Conservation (phyloP, 192 early-diverging fungal species). For the Blastocladiella britannica region DNA sequence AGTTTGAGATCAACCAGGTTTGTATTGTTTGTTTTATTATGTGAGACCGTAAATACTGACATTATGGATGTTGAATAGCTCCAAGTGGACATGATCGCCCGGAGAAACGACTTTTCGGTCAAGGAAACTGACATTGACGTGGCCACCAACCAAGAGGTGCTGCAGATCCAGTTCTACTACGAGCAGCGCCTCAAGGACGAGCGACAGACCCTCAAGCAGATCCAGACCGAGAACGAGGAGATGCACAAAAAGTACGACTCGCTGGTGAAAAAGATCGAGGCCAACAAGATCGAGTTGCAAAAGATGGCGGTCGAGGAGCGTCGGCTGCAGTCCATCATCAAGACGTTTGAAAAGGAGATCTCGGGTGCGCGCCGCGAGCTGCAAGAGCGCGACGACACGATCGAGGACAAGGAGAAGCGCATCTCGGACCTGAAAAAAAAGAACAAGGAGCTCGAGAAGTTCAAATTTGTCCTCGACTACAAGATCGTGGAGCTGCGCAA, state of each 20-base stretch:
- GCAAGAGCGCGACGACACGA: constrained; percentile 36
- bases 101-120: neutral
- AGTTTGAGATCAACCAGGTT: constrained; percentile 16
- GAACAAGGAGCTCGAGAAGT: constrained; percentile 39
- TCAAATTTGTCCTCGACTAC: constrained; percentile 39
- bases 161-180: constrained; percentile 19
- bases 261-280: constrained; percentile 22
- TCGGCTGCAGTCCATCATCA: constrained; percentile 19
- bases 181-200: constrained; percentile 24
- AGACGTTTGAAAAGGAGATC: constrained; percentile 27
- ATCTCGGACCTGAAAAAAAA: constrained; percentile 37
- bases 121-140: constrained; percentile 17
- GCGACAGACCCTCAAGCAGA: constrained; percentile 12
- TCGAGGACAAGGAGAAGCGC: constrained; percentile 34
- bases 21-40: neutral
- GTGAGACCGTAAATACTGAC: too few species aligned
- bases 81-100: constrained; percentile 3
- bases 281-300: constrained; percentile 24
- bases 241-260: constrained; percentile 19
- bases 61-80: neutral
- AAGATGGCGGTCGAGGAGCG: constrained; percentile 20
- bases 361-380: constrained; percentile 24
- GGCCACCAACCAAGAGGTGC: constrained; percentile 19
- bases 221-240: constrained; percentile 20
- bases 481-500: constrained; percentile 33